Conservation (phyloP, 192 early-diverging fungal species). For the Fimicolochytrium jonesii region DNA sequence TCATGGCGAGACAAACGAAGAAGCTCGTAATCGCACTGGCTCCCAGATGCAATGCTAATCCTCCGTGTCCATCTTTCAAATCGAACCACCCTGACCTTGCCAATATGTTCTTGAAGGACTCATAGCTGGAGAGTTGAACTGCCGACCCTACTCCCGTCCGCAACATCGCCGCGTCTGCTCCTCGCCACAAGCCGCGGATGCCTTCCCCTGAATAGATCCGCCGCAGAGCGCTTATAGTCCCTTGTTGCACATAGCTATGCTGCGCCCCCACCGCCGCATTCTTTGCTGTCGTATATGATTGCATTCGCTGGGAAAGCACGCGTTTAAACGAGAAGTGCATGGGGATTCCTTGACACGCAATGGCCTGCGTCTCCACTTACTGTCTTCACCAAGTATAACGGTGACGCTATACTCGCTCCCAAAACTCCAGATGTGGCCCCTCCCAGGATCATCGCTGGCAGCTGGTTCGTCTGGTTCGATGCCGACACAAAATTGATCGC, state of each 20-base stretch:
- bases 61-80: conserved; percentile 47
- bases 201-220: conserved; percentile 69
- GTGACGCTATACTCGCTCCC: conserved; percentile 78
- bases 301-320: conserved; percentile 29
- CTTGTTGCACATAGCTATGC: conserved; percentile 68
- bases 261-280: conserved; percentile 69
- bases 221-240: conserved; percentile 60
- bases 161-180: conserved; percentile 84
- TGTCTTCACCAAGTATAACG: conserved; percentile 90
- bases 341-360: background rate
- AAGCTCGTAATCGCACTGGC: conserved; percentile 77
- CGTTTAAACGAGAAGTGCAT: too few species aligned
- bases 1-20: conserved; percentile 87
- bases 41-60: conserved; percentile 66
- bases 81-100: conserved; percentile 47
- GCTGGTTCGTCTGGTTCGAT: conserved; percentile 19
- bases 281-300: conserved; percentile 48
- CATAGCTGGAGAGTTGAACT: conserved; percentile 89
- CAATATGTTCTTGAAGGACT: conserved; percentile 67
- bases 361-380: conserved; percentile 7
- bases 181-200: conserved; percentile 76
- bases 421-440: conserved; percentile 76
- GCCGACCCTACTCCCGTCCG: conserved; percentile 81
- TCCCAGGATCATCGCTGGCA: conserved; percentile 62
- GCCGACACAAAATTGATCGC: conserved; percentile 7